phyloP scores from a whole-genome alignment of 371 early-diverging fungal species.

The Syncephalis fuscata region DNA sequence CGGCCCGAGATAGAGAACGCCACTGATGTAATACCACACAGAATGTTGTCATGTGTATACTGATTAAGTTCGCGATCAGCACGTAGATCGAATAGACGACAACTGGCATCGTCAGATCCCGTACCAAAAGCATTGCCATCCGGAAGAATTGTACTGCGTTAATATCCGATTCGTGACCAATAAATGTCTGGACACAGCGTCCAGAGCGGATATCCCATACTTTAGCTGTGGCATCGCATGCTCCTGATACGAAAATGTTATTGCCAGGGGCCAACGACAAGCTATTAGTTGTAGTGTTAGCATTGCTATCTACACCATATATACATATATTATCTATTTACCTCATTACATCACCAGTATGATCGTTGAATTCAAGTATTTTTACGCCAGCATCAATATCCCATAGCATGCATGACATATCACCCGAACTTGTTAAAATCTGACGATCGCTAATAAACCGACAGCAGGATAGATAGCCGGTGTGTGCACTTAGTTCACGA shows the following conservation, averaged over 20 bases:
- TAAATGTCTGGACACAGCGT: constrained; percentile 90
- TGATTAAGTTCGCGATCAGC: constrained; percentile 92
- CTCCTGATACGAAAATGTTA: constrained; percentile 90
- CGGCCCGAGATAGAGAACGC: constrained; percentile 91
- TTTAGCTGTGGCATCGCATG: constrained; percentile 95
- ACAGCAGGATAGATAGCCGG: constrained; percentile 94
- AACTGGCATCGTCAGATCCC: constrained; percentile 94
- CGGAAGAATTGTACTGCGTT: constrained; percentile 96
- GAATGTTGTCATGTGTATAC: constrained; percentile 87
- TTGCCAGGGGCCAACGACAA: constrained; percentile 75
- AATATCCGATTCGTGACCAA: constrained; percentile 94
- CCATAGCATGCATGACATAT: constrained; percentile 98
- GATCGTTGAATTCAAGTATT: constrained; percentile 86
- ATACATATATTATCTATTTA: too few species aligned
- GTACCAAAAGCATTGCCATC: constrained; percentile 92
- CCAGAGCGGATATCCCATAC: constrained; percentile 94
- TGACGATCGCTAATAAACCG: constrained; percentile 87
- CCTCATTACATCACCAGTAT: constrained; percentile 98
- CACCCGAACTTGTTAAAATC: constrained; percentile 88
- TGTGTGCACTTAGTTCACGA: constrained; percentile 84
- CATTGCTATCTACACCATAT: not conserved
- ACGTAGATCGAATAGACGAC: constrained; percentile 89
- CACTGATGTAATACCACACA: constrained; percentile 92
- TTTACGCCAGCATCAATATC: constrained; percentile 94
- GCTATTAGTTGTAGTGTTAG: constrained; percentile 8